phyloP scores from a whole-genome alignment of 2,329 filamentous ascomycete genomes.

The Fonsecaea monophora region DNA sequence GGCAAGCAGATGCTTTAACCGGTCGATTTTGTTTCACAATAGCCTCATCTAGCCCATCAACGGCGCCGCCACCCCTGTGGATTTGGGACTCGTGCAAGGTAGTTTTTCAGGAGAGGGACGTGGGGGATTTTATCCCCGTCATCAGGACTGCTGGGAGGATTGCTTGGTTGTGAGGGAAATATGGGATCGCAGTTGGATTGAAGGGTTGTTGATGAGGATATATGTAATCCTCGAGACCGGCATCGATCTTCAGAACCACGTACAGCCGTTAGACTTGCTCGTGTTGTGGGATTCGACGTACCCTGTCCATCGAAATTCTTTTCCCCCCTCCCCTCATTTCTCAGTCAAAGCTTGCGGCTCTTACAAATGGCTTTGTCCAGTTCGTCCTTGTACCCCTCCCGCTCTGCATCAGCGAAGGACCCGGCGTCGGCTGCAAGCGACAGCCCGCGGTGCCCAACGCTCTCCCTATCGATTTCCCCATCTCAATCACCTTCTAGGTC shows the following conservation, averaged over 20 bases:
- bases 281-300: background rate
- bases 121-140: constrained; percentile 4
- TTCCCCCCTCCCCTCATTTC: background rate
- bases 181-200: background rate
- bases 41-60: constrained; percentile 17
- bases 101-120: background rate
- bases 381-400: background rate
- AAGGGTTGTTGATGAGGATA: background rate
- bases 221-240: background rate
- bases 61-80: constrained; percentile 4
- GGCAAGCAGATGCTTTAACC: constrained; percentile 8
- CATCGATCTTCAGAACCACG: background rate
- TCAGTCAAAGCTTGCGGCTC: background rate
- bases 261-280: background rate
- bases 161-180: background rate
- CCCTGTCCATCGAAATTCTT: background rate
- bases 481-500: constrained; percentile 23
- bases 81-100: constrained; percentile 10
- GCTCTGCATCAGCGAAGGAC: background rate
- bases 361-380: background rate
- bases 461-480: constrained; percentile 18
- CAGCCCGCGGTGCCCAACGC: constrained; percentile 6
- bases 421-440: constrained; percentile 16
- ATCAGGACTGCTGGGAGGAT: constrained; percentile 4
- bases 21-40: constrained; percentile 17